Evolutionary conservation across 2,329 filamentous ascomycete species (phyloP).

Genomic region (Penicillium crustosum): DNA sequence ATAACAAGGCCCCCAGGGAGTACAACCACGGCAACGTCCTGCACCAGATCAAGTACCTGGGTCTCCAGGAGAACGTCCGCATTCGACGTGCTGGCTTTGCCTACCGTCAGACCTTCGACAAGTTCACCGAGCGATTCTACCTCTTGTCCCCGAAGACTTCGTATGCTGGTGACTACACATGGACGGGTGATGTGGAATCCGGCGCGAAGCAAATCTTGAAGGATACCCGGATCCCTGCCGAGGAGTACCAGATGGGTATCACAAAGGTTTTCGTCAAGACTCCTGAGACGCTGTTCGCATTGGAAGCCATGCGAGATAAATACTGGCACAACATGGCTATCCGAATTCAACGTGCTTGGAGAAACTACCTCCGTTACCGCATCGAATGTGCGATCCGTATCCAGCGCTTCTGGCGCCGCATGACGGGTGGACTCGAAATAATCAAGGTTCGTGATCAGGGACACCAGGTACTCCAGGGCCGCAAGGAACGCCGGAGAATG

Average conservation of each 20-base stretch:
- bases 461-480: constrained; percentile 74
- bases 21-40: constrained; percentile 91
- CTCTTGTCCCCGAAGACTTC: constrained; percentile 90
- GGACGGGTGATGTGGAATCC: constrained; percentile 82
- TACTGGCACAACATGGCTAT: constrained; percentile 99
- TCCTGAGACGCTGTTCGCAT: constrained; percentile 90
- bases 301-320: constrained; percentile 95
- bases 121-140: constrained; percentile 97
- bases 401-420: constrained; percentile 92
- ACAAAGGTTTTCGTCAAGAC: constrained; percentile 98
- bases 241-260: constrained; percentile 96
- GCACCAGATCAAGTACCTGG: constrained; percentile 98
- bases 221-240: constrained; percentile 89
- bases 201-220: constrained; percentile 91
- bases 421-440: constrained; percentile 85
- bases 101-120: constrained; percentile 95
- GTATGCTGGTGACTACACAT: constrained; percentile 96
- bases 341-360: constrained; percentile 94
- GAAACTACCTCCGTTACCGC: constrained; percentile 90
- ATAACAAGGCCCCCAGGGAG: constrained; percentile 93
- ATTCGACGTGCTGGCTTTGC: constrained; percentile 96
- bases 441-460: constrained; percentile 85
- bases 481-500: constrained; percentile 88
- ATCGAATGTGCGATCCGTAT: constrained; percentile 91
- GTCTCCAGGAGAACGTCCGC: constrained; percentile 98